Conservation (phyloP, 176 grass and related monocot genomes). For the Paspalum vaginatum region DNA sequence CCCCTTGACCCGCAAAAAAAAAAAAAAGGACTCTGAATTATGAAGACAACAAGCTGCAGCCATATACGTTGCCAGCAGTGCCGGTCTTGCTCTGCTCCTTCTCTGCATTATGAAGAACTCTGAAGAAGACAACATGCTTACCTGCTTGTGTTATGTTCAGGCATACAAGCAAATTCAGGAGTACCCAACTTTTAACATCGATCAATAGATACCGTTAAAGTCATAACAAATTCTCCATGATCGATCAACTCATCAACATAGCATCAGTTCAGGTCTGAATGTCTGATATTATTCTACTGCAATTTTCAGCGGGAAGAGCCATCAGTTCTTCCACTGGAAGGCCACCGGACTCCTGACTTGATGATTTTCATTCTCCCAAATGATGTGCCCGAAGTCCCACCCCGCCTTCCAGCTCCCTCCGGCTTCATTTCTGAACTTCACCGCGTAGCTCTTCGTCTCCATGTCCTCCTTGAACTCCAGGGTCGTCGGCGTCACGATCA, state of each 20-base stretch:
- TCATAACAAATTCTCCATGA: conserved; percentile 2
- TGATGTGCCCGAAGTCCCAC: conserved; percentile 21
- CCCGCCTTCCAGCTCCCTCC: neutral
- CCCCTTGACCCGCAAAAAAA: no score
- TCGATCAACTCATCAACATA: neutral
- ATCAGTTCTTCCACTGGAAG: neutral
- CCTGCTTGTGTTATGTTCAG: neutral
- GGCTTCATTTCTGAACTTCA: conserved; percentile 46
- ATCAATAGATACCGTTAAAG: no score
- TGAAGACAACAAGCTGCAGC: no score
- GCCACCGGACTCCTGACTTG: neutral
- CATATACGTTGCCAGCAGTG: no score
- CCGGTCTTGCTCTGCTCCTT: no score
- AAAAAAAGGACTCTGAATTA: no score
- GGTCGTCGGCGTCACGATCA: conserved; percentile 44
- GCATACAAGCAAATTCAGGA: neutral
- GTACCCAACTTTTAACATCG: no score
- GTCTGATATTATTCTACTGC: neutral
- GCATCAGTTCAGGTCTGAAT: neutral
- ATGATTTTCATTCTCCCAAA: conserved; percentile 31
- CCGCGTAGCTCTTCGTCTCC: conserved; percentile 47
- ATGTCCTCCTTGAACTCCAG: conserved; percentile 45
- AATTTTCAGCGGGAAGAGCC: neutral
- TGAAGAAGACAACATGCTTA: neutral
- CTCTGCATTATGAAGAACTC: neutral